Evolutionary conservation across 2,329 filamentous ascomycete genomes (phyloP), one percentile per base, ranked within the genome.

Genomic region (Iodosphaeria phyllophila): DNA sequence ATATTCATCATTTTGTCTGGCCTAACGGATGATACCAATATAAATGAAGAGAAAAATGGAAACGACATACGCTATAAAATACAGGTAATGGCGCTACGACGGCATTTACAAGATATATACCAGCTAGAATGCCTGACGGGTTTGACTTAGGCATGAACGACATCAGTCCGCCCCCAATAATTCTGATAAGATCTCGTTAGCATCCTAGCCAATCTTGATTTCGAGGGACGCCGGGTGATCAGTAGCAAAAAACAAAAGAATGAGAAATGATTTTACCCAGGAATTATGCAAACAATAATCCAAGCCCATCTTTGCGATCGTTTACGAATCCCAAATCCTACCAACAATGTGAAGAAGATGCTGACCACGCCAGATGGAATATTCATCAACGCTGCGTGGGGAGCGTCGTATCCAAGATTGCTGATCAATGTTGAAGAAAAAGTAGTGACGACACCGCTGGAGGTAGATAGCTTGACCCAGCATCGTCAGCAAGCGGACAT

Each of bases 41-140:
- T n/a, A n/a, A n/a, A n/a, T n/a, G n/a, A n/a, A n/a, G n/a, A n/a
- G n/a, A n/a, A n/a, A n/a, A n/a, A n/a, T 27, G 13, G 19, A 22
- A 3, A 19, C 20, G 4, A 22, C 25, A 3, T 39, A 48, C 51
- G 20, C 40, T 42, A 25, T 46, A 52, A 17, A 53, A 28, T 4
- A 55, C 32, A 5, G 47, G 43, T 5, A 53, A 30, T 7, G 41
- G 42, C 2, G 50, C 41, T 5, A 48, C 45, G 23, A 53, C 46
- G 8, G 40, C 36, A 23, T 53, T 50, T 24, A 46, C 45, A 9
- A 54, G 34, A 25, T 52, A 54, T 24, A 49, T 48, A 0, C 49
- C 50, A 5, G 47, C 42, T 17, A 53, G 34, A 21, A 40, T 42
- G 14, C 50, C 50, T 7, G 40, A 44, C 22, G 46, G 44, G 26